Evolutionary conservation across 208 protist species (phyloP).

Genomic region (Trypanosoma mega): DNA sequence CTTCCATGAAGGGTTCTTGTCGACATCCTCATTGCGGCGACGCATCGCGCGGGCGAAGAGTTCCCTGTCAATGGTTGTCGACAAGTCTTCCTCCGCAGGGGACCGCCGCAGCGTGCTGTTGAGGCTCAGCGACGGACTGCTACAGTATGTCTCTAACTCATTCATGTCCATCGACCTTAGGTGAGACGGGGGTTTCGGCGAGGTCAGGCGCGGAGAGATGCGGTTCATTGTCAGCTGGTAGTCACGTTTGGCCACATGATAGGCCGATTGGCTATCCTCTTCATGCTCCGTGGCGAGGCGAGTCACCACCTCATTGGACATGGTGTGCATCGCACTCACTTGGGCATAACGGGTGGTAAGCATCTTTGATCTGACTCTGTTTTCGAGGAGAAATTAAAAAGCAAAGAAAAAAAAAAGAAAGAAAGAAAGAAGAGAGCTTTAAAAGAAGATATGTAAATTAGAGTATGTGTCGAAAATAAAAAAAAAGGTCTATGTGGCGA

Average conservation of each 20-base stretch:
- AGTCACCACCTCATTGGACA: slow-evolving; percentile 44
- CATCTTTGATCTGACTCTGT: slow-evolving; percentile 6
- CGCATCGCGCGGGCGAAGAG: slow-evolving; percentile 21
- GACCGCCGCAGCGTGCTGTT: background rate
- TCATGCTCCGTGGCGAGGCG: slow-evolving; percentile 32
- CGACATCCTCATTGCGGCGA: slow-evolving; percentile 30
- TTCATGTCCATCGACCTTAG: slow-evolving; percentile 1
- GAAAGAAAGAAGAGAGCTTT: background rate
- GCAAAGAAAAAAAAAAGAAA: slow-evolving; percentile 19
- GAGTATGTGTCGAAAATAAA: background rate
- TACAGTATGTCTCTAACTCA: slow-evolving; percentile 27
- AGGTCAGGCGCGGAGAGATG: slow-evolving; percentile 29
- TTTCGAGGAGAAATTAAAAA: background rate
- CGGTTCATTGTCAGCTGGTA: slow-evolving; percentile 37
- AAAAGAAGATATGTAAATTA: background rate
- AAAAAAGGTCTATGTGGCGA: background rate
- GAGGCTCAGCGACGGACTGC: slow-evolving; percentile 14
- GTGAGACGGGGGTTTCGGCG: slow-evolving; percentile 1
- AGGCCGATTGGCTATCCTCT: slow-evolving; percentile 26
- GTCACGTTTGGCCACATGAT: slow-evolving; percentile 39
- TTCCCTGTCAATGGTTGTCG: slow-evolving; percentile 24
- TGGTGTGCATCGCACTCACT: slow-evolving; percentile 25
- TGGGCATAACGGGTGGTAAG: slow-evolving; percentile 24
- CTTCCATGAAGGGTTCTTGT: slow-evolving; percentile 3
- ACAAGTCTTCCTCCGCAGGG: slow-evolving; percentile 12